Conservation (phyloP, 1,284 basidiomycete genomes). For the Moesziomyces aphidis region DNA sequence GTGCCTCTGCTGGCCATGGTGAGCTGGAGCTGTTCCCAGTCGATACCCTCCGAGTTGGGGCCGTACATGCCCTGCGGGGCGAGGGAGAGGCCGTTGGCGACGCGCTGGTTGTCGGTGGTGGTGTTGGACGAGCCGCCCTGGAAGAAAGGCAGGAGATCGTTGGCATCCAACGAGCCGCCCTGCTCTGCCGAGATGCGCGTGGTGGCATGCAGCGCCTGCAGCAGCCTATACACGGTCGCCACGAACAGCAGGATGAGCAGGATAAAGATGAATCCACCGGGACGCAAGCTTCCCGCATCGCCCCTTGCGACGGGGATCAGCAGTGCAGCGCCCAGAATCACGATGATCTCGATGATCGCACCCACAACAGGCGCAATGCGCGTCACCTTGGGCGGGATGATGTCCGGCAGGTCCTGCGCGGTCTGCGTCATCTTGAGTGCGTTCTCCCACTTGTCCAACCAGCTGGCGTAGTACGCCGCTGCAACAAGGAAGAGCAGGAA, state of each 20-base stretch:
- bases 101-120: constrained; percentile 24
- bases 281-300: constrained; percentile 30
- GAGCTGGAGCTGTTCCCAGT: constrained; percentile 49
- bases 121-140: constrained; percentile 21
- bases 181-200: constrained; percentile 31
- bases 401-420: constrained; percentile 33
- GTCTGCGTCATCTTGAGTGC: constrained; percentile 38
- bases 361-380: constrained; percentile 46
- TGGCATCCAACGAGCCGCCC: constrained; percentile 21
- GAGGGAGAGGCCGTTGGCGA: constrained; percentile 28
- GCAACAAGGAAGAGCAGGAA: constrained; percentile 50
- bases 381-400: constrained; percentile 31
- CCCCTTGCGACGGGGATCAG: constrained; percentile 52
- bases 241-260: constrained; percentile 49
- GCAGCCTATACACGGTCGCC: constrained; percentile 37
- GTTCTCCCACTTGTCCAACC: constrained; percentile 42
- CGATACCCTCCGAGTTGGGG: constrained; percentile 41
- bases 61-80: constrained; percentile 56
- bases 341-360: constrained; percentile 34
- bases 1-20: constrained; percentile 44
- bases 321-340: constrained; percentile 45
- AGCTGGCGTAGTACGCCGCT: constrained; percentile 39
- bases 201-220: constrained; percentile 48
- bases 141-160: constrained; percentile 48
- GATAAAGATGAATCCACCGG: constrained; percentile 47